Evolutionary conservation across 768 basidiomycete genomes (phyloP), one percentile per base, ranked within the genome.

Genomic region (Strobilomyces echinocephalus): DNA sequence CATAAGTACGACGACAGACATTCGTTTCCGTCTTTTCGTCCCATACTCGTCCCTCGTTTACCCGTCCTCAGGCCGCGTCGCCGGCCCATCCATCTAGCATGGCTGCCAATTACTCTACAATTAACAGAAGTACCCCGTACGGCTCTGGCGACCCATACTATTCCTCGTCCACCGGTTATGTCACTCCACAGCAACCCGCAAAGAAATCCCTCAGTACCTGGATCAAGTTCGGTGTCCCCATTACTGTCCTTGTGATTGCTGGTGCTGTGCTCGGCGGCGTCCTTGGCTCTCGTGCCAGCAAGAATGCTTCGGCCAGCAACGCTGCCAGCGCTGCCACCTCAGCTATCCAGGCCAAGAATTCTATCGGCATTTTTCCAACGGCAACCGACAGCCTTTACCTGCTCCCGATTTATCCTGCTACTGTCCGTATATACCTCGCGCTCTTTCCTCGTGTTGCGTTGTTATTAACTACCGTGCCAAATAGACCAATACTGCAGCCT

Each of bases 401-500:
- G 74, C 76, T 91, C 51, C 95, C 95, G 1, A 65, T 94, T 26
- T 95, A 95, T 67, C 91, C 93, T 7, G 85, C 90, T 18, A 90
- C 90, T 6, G 94, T 95, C 56, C 74, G 91, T 81, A 21, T 81
- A 20, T 50, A 50, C 35, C 33, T 52, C 20, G 15, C n/a, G n/a
- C 26, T 20, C 8, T 34, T 43, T 52, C 18, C 21, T 38, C 35
- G 44, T 30, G 18, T 30, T 28, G 18, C 26, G 49, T 40, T 11
- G 34, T 52, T 44, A 10, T 31, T 20, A 18, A 52, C 18, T 2
- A 21, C 18, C 18, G 10, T 42, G 30, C 42, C 21, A 33, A 46
- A 54, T 59, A 92, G 88, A 92, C 89, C 39, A 86, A 91, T 63
- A 72, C 82, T 11, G 88, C 85, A 30, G 81, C 78, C 9, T 92